A percentile compares a stretch with the other conserved stretches of the same genome.
These are phyloP conservation scores for Chrysopogon serrulatus DNA, from an alignment of 176 grass and related monocot species.

Conservation along the genomic window DNA sequence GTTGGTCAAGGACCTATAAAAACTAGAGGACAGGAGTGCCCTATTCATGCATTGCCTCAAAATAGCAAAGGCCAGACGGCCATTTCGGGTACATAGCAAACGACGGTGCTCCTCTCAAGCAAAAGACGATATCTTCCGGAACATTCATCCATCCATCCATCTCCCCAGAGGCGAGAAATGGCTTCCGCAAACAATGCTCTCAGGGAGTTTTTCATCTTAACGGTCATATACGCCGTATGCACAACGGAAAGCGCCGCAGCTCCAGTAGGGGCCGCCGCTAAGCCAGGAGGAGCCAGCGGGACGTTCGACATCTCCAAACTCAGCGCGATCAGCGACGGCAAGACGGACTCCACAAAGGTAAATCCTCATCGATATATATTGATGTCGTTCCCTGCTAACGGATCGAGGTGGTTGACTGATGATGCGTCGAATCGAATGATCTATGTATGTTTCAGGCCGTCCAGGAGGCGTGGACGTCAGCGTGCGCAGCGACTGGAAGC, in stretches of 20 bases:
- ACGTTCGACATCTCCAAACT: constrained; percentile 37
- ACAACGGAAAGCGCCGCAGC: not conserved
- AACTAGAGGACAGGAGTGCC: constrained; percentile 9
- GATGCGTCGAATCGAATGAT: too few species aligned
- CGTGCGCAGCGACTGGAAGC: constrained; percentile 20
- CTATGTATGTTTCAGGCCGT: constrained; percentile 34
- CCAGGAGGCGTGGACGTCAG: constrained; percentile 31
- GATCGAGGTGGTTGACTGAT: too few species aligned
- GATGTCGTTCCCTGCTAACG: not conserved
- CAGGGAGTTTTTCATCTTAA: not conserved
- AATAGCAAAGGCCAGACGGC: constrained; percentile 1
- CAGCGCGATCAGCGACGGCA: constrained; percentile 33
- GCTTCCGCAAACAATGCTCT: not conserved
- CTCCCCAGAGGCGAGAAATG: not conserved
- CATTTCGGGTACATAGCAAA: constrained; percentile 22
- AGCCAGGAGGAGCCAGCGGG: not conserved
- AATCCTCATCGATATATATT: not conserved
- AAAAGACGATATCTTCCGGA: constrained; percentile 17
- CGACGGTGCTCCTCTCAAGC: not conserved
- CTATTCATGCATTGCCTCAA: not conserved
- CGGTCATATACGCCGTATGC: not conserved
- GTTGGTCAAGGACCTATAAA: not conserved
- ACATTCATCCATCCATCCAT: too few species aligned
- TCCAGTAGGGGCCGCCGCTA: not conserved
- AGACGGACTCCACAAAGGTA: constrained; percentile 43